phyloP scores from a whole-genome alignment of 2,329 filamentous ascomycete species.

The Fusarium globosum region DNA sequence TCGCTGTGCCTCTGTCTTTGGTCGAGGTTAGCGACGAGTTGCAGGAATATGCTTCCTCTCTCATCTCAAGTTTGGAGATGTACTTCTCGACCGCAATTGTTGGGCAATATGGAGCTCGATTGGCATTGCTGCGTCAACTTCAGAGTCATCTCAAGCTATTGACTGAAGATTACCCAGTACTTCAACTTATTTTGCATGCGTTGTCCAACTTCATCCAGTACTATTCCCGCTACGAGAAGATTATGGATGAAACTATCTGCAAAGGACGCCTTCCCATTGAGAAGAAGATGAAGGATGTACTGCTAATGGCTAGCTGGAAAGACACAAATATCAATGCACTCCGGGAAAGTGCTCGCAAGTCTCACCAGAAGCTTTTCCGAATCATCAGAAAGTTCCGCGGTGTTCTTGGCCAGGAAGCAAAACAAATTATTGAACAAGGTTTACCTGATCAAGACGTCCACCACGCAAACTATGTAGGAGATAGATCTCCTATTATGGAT shows the following conservation, averaged over 20 bases:
- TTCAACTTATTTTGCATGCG: slow-evolving; percentile 70
- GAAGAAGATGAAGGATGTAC: slow-evolving; percentile 91
- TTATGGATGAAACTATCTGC: slow-evolving; percentile 72
- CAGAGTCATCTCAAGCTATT: slow-evolving; percentile 74
- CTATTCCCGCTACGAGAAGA: slow-evolving; percentile 76
- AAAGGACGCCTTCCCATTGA: slow-evolving; percentile 81
- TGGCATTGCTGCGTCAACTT: slow-evolving; percentile 75
- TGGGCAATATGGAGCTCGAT: slow-evolving; percentile 81
- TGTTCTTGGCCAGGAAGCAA: slow-evolving; percentile 80
- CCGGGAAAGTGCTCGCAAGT: slow-evolving; percentile 87
- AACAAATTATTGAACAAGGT: slow-evolving; percentile 69
- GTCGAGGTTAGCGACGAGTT: slow-evolving; percentile 69
- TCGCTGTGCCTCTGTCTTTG: slow-evolving; percentile 78
- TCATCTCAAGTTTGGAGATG: slow-evolving; percentile 79
- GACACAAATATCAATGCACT: slow-evolving; percentile 94
- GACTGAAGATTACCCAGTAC: slow-evolving; percentile 65
- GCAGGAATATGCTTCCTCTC: slow-evolving; percentile 70
- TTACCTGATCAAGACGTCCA: slow-evolving; percentile 62
- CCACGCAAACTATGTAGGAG: neutral
- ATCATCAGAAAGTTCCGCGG: slow-evolving; percentile 90
- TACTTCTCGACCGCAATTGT: slow-evolving; percentile 85
- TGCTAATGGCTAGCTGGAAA: slow-evolving; percentile 96
- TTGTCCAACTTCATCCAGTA: slow-evolving; percentile 82
- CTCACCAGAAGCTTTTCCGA: slow-evolving; percentile 91
- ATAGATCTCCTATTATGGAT: neutral